Conservation (phyloP, 768 basidiomycete species). For the Rossbeevera mucosa region DNA sequence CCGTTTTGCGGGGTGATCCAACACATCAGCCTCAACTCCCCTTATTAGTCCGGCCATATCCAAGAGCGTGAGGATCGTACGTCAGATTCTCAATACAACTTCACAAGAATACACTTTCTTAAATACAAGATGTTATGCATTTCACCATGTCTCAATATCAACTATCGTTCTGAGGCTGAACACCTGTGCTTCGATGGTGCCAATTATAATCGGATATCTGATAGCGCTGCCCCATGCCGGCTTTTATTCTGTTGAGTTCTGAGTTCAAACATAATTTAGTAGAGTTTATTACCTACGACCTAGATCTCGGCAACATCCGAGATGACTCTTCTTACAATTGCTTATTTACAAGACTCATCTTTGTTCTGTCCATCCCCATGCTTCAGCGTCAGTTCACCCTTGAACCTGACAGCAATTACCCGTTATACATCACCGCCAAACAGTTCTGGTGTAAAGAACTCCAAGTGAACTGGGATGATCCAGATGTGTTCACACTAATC, state of each 20-base stretch:
- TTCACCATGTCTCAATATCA: no score
- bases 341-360: no score
- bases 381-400: slow-evolving; percentile 30
- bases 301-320: not conserved
- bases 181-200: no score
- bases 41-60: slow-evolving; percentile 21
- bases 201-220: no score
- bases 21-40: slow-evolving; percentile 42
- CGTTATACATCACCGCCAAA: slow-evolving; percentile 52
- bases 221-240: no score
- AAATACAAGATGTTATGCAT: not conserved
- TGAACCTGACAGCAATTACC: slow-evolving; percentile 39
- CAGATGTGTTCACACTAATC: slow-evolving; percentile 50
- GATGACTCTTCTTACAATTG: not conserved
- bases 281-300: no score
- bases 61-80: not conserved
- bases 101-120: not conserved
- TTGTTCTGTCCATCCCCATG: slow-evolving; percentile 13
- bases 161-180: no score
- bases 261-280: no score
- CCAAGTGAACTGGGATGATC: slow-evolving; percentile 33
- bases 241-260: no score
- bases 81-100: not conserved
- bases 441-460: slow-evolving; percentile 47
- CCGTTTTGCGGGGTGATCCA: slow-evolving; percentile 38